Percentiles rank a stretch among this genome's conserved stretches.
Evolutionary conservation across 2,329 filamentous ascomycete species (phyloP).

Genomic region (Dactylonectria macrodidyma): DNA sequence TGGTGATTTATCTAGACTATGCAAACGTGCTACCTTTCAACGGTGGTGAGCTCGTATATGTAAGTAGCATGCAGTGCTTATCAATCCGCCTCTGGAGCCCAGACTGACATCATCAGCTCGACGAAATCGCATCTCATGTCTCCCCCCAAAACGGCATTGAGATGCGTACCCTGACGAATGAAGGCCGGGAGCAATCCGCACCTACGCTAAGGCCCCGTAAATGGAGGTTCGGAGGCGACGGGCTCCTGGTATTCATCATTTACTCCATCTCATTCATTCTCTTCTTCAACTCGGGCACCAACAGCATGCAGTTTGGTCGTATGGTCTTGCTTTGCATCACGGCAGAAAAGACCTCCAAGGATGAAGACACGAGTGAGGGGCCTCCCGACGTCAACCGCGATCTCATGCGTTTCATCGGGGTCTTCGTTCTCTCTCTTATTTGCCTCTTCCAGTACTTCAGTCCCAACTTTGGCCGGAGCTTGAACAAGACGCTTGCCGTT

Average conservation of each 20-base stretch:
- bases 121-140: not conserved
- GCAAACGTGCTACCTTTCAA: slow-evolving; percentile 4
- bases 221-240: no score
- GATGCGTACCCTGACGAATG: no score
- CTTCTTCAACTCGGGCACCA: slow-evolving; percentile 5
- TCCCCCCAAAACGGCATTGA: no score
- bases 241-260: not conserved
- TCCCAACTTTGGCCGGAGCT: not conserved
- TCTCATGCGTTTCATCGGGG: not conserved
- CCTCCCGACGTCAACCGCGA: not conserved
- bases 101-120: not conserved
- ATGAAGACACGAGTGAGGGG: not conserved
- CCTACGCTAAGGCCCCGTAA: no score
- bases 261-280: slow-evolving; percentile 4
- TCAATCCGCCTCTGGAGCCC: no score
- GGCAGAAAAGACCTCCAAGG: not conserved
- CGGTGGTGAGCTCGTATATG: slow-evolving; percentile 10
- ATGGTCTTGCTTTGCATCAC: not conserved
- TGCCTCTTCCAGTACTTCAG: not conserved
- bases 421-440: not conserved
- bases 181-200: no score
- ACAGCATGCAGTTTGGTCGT: slow-evolving; percentile 7
- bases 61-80: not conserved
- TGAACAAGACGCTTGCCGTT: not conserved
- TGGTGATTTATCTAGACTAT: slow-evolving; percentile 14